Base-by-base conservation (phyloP, 2,329 filamentous ascomycete genomes). In the Fusarium albidum region DNA sequence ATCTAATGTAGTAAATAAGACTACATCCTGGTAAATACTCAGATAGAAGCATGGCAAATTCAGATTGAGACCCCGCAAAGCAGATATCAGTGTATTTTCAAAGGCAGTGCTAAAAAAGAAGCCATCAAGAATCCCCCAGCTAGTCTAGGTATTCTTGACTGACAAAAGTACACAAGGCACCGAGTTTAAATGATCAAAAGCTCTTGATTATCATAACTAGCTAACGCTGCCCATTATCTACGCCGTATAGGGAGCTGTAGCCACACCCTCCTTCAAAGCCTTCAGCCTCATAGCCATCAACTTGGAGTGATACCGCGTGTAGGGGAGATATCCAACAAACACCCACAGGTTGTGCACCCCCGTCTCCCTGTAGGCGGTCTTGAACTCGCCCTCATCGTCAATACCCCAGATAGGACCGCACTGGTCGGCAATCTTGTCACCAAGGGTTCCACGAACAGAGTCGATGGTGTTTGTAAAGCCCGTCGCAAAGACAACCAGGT, bases 401-500 rank as follows among this genome's bases (percentile, higher is more conserved):
- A 81, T 66, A 34, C 77, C 77, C 74, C 79, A 80, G 34, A 80
- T 75, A 54, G 79, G 77, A 25, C 71, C 73, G 28, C 77, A 72
- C 6, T 73, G 67, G 55, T 80, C 74, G 4, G 79, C 80, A 32
- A 83, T 68, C 45, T 76, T 72, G 49, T 80, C 75, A 3, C 82
- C 82, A 26, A 85, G 66, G 3, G 79, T 74, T 50, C 77, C 76
- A 27, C 77, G 70, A 27, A 79, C 74, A 2, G 77, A 79, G 3
- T 77, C 80, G 9, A 76, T 71, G 76, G 83, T 83, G 61, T 82
- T 83, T 33, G 82, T 75, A 62, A 81, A 85, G 6, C 77, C 73
- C 1, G 74, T 77, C 6, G 75, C 75, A 28, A 77, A 66, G 10
- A 85, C 76, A 3, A 85, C 76, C n/a, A 67, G 63, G 52, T 75